Conservation (phyloP, 2,329 filamentous ascomycete genomes). For the Exophiala sideris region DNA sequence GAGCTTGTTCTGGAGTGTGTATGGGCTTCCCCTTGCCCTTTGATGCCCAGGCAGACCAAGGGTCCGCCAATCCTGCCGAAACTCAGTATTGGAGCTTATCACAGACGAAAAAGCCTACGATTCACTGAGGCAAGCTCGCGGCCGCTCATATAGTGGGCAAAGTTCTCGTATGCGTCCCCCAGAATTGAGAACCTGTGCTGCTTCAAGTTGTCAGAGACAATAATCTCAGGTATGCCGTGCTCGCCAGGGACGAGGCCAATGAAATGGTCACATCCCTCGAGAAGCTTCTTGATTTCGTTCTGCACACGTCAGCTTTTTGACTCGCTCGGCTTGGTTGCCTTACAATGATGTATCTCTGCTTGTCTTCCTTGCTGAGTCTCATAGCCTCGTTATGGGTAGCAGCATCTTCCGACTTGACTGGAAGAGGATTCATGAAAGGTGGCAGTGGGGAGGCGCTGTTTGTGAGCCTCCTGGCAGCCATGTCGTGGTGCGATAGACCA, state of each 20-base stretch:
- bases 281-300: slow-evolving; percentile 23
- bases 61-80: slow-evolving; percentile 3
- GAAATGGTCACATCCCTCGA: slow-evolving; percentile 20
- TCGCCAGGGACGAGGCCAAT: slow-evolving; percentile 17
- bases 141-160: slow-evolving; percentile 9
- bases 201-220: slow-evolving; percentile 16
- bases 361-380: slow-evolving; percentile 6
- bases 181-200: slow-evolving; percentile 14
- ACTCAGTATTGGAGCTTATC: neutral
- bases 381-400: neutral
- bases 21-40: slow-evolving; percentile 8
- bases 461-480: neutral
- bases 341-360: slow-evolving; percentile 14
- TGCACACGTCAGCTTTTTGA: slow-evolving; percentile 4
- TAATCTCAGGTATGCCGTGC: slow-evolving; percentile 12
- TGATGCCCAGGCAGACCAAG: neutral
- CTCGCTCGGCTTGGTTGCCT: neutral
- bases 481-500: too few relatives aligned
- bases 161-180: slow-evolving; percentile 15
- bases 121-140: neutral
- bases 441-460: neutral
- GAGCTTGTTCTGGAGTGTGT: neutral
- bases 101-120: neutral
- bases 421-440: neutral
- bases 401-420: slow-evolving; percentile 2